Conservation (phyloP, 805 yeast species). For the Yarrowia yakushimensis region DNA sequence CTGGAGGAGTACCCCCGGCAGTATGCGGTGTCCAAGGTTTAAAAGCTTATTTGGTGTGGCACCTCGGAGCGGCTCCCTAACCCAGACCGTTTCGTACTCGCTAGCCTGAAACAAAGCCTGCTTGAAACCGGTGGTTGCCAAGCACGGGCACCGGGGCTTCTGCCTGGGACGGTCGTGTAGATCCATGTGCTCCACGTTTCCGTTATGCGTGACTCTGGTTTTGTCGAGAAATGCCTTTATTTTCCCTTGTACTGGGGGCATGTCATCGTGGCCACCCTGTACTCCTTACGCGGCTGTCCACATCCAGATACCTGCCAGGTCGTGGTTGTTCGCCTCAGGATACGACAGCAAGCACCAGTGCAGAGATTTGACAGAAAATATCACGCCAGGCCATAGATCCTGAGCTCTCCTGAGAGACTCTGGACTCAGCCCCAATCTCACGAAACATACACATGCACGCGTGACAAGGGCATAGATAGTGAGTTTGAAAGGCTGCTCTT, state of each 20-base stretch:
- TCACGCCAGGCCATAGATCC: neutral
- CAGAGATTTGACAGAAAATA: neutral
- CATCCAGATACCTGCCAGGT: no score
- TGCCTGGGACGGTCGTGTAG: neutral
- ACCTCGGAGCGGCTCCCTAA: neutral
- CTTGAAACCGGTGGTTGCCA: neutral
- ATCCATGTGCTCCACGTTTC: no score
- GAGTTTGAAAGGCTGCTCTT: neutral
- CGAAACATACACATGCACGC: slow-evolving; percentile 18
- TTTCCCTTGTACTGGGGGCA: no score
- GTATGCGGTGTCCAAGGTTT: slow-evolving; percentile 1
- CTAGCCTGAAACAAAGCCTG: neutral
- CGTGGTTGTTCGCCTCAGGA: no score
- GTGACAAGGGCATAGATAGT: slow-evolving; percentile 1
- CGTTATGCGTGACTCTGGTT: no score
- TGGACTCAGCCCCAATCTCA: neutral
- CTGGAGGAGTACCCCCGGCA: slow-evolving; percentile 3
- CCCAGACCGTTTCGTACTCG: neutral
- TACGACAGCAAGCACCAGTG: neutral
- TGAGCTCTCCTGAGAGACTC: no score
- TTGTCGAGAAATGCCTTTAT: no score
- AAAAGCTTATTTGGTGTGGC: neutral
- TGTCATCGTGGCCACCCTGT: no score
- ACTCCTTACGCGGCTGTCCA: no score
- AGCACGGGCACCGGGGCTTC: neutral